Percentiles rank a stretch among this genome's conserved stretches.
Conservation (phyloP, 768 basidiomycete species). For the Chiua virens region DNA sequence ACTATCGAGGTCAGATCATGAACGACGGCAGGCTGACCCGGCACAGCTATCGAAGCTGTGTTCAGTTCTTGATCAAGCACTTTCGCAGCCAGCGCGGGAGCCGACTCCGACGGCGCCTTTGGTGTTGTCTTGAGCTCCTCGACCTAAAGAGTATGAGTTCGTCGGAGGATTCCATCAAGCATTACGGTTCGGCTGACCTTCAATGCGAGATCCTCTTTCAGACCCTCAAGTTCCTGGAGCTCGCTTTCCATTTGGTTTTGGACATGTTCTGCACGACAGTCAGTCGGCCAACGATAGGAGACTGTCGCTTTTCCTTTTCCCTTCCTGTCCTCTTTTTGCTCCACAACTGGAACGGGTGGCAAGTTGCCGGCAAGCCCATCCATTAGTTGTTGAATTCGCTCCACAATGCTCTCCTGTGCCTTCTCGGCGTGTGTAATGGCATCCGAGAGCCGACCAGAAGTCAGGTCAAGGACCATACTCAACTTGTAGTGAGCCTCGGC, state of each 20-base stretch:
- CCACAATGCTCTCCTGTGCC: constrained; percentile 76
- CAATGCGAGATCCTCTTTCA: constrained; percentile 79
- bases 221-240: constrained; percentile 71
- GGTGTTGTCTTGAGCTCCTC: constrained; percentile 89
- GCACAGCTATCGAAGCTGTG: constrained; percentile 33
- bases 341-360: constrained; percentile 31
- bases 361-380: constrained; percentile 41
- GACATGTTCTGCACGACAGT: constrained; percentile 67
- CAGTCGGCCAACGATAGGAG: constrained; percentile 36
- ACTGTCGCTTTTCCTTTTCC: constrained; percentile 74
- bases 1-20: constrained; percentile 86
- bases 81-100: constrained; percentile 68
- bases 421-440: constrained; percentile 80
- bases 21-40: constrained; percentile 45
- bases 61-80: constrained; percentile 75
- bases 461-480: constrained; percentile 90
- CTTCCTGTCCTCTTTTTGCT: constrained; percentile 45
- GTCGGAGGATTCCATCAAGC: neutral
- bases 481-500: constrained; percentile 94
- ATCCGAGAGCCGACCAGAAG: constrained; percentile 77
- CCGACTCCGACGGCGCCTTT: constrained; percentile 55
- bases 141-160: constrained; percentile 47
- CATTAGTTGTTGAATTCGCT: constrained; percentile 61
- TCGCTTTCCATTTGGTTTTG: constrained; percentile 73
- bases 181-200: constrained; percentile 52